Base-by-base conservation (phyloP, 306 rosid genomes). In the Macrotyloma uniflorum region DNA sequence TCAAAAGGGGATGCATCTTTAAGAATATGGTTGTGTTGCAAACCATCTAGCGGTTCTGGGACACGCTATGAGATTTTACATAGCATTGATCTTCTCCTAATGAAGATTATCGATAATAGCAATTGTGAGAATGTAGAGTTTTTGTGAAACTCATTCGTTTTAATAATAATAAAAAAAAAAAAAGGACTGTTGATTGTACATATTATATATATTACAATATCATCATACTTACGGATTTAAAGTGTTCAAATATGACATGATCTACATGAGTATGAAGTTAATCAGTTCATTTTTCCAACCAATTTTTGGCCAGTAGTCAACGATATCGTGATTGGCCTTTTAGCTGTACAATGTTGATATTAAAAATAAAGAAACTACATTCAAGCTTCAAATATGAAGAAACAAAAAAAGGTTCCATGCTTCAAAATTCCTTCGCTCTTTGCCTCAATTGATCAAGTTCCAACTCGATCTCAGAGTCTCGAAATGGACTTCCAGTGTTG, bases 381-480 rank as follows among this genome's bases (percentile, higher is more conserved):
- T 54, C 67, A 74, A 33, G 73, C 49, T 30, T 40, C 72, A 18
- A 70, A 55, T 78, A 51, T 64, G 42, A 45, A 77, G 51, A 67
- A 59, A 50, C 47, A 55, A 49, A 54, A 11, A 46, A 24, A 38
- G 6, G 61, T 26, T 64, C 43, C 80, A 74, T 79, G 28, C 78
- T 75, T 76, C 72, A 93, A 69, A 83, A 86, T 32, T 93, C 98
- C 85, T 85, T 87, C 7, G 93, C 90, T 74, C 82, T 91, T 78
- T 83, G 88, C 81, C 97, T 90, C 88, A 93, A 79, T 85, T 70
- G 90, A 57, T 93, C 92, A 69, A 91, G 98, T 82, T 93, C 96
- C 78, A 33, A 82, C 86, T 93, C 97, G 50, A 93, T 93, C 71
- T 88, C 97, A 8, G 91, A 53, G 81, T 93, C 98, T 76, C 88